Evolutionary conservation across 108 stramenopile species (phyloP), one percentile per base, ranked within the genome.

Genomic region (Cyclotella sp.): DNA sequence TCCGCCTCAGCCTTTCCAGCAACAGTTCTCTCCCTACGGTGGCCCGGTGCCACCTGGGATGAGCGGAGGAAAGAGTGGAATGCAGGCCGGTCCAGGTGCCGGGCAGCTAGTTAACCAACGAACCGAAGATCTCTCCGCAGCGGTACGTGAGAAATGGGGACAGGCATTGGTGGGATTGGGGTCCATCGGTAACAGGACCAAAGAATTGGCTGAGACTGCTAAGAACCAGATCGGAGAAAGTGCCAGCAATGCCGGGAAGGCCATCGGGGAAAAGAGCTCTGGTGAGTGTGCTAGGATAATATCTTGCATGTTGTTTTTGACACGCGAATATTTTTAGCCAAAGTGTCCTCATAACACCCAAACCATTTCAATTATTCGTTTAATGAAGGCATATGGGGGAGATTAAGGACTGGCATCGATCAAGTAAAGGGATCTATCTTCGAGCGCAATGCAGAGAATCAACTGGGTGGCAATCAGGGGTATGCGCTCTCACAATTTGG

Each of bases 381-480:
- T 63, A 5, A 39, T 41, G 21, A 41, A 83, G 83, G 83, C 14
- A 63, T 83, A 16, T 83, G 66, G 49, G 83, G 83, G 28, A 68
- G 61, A 63, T 47, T 80, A 24, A 67, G 78, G 24, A 68, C 74
- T 16, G 78, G 83, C 9, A 34, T 83, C 18, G 78, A 83, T 63
- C 67, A 75, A 57, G 81, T 82, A 10, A 82, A 82, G 28, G 70
- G 70, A 66, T 83, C 83, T 21, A 54, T 83, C 39, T 83, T 83
- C 18, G 83, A 83, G 49, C 68, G 78, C 24, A 57, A 70, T 15
- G 62, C 78, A 26, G 63, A 58, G 6, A 62, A 68, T 13, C 77
- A 66, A 75, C 57, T 40, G 19, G 49, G 61, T 40, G 61, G 47
- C 52, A 44, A 43, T 47, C 76, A 57, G 62, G 79, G 79, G 7